A percentile compares a stretch with the other conserved stretches of the same genome.
phyloP scores from a whole-genome alignment of 192 early-diverging fungal genomes.

The Lobulomyces angularis region DNA sequence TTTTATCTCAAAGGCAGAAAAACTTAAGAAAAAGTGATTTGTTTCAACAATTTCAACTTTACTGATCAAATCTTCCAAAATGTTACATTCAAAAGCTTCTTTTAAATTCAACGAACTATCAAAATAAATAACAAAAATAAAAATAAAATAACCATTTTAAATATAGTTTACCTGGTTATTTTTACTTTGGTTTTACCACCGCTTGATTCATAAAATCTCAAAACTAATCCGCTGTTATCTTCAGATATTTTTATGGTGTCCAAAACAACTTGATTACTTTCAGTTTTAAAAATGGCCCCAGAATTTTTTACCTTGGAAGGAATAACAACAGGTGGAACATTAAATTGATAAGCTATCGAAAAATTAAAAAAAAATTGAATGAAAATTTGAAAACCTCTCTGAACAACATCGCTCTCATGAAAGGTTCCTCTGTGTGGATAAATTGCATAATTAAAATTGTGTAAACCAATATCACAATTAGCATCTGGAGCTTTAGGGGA shows the following conservation, averaged over 20 bases:
- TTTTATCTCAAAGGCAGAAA: too few species aligned
- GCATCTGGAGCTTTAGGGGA: slow-evolving; percentile 57
- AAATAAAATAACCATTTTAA: slow-evolving; percentile 11
- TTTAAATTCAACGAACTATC: slow-evolving; percentile 36
- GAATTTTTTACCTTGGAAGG: not conserved
- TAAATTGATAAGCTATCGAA: slow-evolving; percentile 11
- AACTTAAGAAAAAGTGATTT: too few species aligned
- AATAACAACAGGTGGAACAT: slow-evolving; percentile 2
- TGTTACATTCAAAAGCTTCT: slow-evolving; percentile 50
- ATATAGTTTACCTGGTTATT: slow-evolving; percentile 15
- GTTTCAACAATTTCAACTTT: slow-evolving; percentile 16
- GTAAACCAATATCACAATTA: slow-evolving; percentile 49
- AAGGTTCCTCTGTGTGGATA: slow-evolving; percentile 81
- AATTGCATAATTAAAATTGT: slow-evolving; percentile 80
- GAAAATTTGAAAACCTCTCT: slow-evolving; percentile 43
- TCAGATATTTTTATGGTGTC: slow-evolving; percentile 90
- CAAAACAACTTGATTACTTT: slow-evolving; percentile 64
- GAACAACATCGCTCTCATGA: slow-evolving; percentile 69
- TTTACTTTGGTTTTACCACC: slow-evolving; percentile 63
- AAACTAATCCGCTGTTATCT: slow-evolving; percentile 50
- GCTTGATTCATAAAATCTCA: slow-evolving; percentile 84
- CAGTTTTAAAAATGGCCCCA: slow-evolving; percentile 3
- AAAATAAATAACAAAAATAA: not conserved
- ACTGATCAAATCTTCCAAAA: slow-evolving; percentile 60
- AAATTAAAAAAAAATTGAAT: not conserved